A percentile compares a stretch with the other conserved stretches of the same genome.
Conservation (phyloP, 2,329 filamentous ascomycete genomes). For the Botrytis hyacinthi region DNA sequence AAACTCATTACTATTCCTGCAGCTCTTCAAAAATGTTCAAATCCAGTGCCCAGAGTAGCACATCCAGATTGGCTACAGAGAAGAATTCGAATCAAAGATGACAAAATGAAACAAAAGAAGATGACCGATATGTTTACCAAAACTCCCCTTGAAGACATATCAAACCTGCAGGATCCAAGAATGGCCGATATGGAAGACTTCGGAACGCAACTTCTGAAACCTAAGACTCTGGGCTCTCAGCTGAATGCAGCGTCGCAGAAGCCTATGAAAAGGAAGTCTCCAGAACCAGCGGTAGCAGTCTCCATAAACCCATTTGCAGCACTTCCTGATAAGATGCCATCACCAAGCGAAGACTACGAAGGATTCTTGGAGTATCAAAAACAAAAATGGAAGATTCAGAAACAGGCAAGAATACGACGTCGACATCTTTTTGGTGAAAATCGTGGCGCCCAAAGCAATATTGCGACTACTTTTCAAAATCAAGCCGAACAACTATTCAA, state of each 20-base stretch:
- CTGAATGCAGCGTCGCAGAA: constrained; percentile 54
- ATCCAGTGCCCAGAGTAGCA: constrained; percentile 87
- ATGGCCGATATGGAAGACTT: constrained; percentile 79
- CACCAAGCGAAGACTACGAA: constrained; percentile 79
- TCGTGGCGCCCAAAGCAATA: constrained; percentile 63
- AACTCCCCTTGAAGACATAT: constrained; percentile 70
- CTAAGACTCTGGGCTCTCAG: constrained; percentile 55
- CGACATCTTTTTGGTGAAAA: constrained; percentile 92
- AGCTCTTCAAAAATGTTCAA: constrained; percentile 89
- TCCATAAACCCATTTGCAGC: constrained; percentile 75
- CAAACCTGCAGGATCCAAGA: constrained; percentile 57
- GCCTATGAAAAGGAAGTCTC: constrained; percentile 69
- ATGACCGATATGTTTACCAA: constrained; percentile 88
- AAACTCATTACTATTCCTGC: constrained; percentile 99
- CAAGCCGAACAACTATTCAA: constrained; percentile 88
- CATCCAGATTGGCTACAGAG: constrained; percentile 97
- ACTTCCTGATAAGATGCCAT: constrained; percentile 80
- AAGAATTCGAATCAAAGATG: constrained; percentile 90
- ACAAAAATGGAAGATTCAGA: constrained; percentile 98
- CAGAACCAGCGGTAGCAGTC: constrained; percentile 59
- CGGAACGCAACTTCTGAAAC: constrained; percentile 64
- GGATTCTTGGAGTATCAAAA: constrained; percentile 94
- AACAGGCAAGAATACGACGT: constrained; percentile 78
- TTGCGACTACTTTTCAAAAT: constrained; percentile 76
- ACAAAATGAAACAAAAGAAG: constrained; percentile 98